Evolutionary conservation across 2,329 filamentous ascomycete species (phyloP), one percentile per base, ranked within the genome.

Genomic region (Talaromyces sp.): DNA sequence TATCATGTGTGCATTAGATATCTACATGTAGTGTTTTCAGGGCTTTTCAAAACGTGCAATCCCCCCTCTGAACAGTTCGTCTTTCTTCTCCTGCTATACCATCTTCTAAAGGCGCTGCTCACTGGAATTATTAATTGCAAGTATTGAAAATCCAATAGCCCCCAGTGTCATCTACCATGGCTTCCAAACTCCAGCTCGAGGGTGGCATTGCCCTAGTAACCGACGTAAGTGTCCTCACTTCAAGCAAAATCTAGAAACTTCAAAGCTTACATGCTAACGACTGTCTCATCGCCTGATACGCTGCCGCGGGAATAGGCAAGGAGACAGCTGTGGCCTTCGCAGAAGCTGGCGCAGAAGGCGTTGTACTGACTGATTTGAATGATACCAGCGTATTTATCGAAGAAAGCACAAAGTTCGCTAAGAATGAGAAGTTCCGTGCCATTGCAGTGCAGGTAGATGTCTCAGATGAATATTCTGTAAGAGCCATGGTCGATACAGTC

Each of bases 371-470:
- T 24, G 60, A 62, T 31, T n/a, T 56, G 45, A 54, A 62, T 3
- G 60, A 56, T 41, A 49, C 39, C 27, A 35, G 3, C 22, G 49
- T 49, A 24, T 5, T 43, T 19, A 27, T 39, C 24, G 49, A 62
- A 14, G 60, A 62, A 41, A 62, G 49, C 49, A 62, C 56, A 22
- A 16, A 62, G 31, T 62, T 33, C 22, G 60, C 60, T 24, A 54
- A 33, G 10, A 62, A 56, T 39, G 41, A 56, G 33, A 56, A 47
- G 3, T 62, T 33, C n/a, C 39, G 24, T 19, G 39, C 60, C 19
- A 50, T 39, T n/a, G n/a, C 47, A 19, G 45, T 62, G 14, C 39
- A 62, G 33, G 24, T 56, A 16, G 35, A 62, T 31, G 37, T 56
- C 14, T 43, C 49, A 35, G 39, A 62, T 19, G 60, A 50, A 22